These are phyloP conservation scores for Solanum hybrid DNA, from an alignment of 305 asterid genomes.

Conservation along the genomic window DNA sequence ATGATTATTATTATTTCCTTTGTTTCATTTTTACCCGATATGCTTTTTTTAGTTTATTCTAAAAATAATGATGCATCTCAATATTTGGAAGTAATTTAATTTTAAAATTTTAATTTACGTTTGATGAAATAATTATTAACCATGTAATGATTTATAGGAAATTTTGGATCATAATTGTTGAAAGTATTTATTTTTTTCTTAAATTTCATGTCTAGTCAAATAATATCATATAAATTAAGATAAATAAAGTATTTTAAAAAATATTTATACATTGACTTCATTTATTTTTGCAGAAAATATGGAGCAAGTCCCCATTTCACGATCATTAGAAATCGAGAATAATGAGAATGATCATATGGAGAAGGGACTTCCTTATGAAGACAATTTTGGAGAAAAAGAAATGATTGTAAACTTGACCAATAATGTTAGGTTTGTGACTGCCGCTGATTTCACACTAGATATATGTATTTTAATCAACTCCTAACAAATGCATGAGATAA, in stretches of 20 bases:
- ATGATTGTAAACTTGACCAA: neutral
- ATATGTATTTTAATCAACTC: neutral
- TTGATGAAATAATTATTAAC: too few species aligned
- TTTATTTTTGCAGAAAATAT: neutral
- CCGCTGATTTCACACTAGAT: neutral
- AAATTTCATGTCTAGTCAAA: neutral
- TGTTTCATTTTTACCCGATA: neutral
- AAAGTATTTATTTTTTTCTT: neutral
- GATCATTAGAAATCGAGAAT: too few species aligned
- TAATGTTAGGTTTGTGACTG: neutral
- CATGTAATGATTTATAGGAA: too few species aligned
- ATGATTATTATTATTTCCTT: neutral
- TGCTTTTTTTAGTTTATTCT: too few species aligned
- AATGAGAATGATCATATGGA: neutral
- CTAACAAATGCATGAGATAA: neutral
- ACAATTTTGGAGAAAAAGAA: neutral
- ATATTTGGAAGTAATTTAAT: neutral
- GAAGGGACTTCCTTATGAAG: neutral
- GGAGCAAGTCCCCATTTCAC: neutral
- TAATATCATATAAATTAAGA: neutral
- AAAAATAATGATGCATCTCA: neutral
- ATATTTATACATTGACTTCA: neutral
- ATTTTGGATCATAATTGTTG: neutral
- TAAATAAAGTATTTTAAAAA: too few species aligned
- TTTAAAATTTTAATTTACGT: too few species aligned